These are phyloP conservation scores for Arthrobotrys pseudoclavata DNA, from an alignment of 2,329 filamentous ascomycete species.

Conservation along the genomic window DNA sequence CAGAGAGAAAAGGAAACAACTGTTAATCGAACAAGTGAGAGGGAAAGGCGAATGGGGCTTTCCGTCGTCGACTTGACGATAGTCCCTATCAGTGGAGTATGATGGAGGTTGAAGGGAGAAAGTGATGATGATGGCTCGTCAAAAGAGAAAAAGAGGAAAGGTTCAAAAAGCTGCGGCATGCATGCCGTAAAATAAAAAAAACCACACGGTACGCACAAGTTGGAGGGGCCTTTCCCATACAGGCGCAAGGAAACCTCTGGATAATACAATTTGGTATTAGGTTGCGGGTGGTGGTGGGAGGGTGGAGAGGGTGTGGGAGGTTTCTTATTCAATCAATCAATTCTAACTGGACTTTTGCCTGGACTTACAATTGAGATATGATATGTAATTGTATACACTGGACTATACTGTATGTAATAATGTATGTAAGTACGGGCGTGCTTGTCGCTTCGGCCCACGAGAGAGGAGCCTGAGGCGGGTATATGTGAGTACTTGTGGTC, in stretches of 20 bases:
- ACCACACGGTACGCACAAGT: slow-evolving; percentile 17
- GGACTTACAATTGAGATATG: slow-evolving; percentile 55
- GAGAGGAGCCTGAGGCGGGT: slow-evolving; percentile 56
- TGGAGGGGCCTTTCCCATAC: slow-evolving; percentile 40
- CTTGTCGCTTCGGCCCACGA: slow-evolving; percentile 54
- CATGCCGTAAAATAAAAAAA: slow-evolving; percentile 57
- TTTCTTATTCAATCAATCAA: neutral
- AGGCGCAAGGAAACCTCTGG: slow-evolving; percentile 58
- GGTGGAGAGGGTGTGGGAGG: neutral
- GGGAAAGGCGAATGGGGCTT: slow-evolving; percentile 51
- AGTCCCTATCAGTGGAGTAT: slow-evolving; percentile 51
- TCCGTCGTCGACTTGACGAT: slow-evolving; percentile 60
- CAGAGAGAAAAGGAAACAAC: slow-evolving; percentile 15
- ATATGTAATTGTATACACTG: neutral
- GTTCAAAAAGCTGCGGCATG: slow-evolving; percentile 53
- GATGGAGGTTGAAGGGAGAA: slow-evolving; percentile 63
- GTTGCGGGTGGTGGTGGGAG: slow-evolving; percentile 12
- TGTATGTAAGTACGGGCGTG: neutral
- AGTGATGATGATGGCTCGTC: slow-evolving; percentile 51
- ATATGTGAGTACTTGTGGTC: slow-evolving; percentile 15
- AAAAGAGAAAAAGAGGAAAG: slow-evolving; percentile 57
- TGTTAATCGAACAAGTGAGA: slow-evolving; percentile 55
- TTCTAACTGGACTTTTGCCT: slow-evolving; percentile 11
- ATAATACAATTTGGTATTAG: slow-evolving; percentile 37
- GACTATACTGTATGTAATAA: slow-evolving; percentile 20